Base-by-base conservation (phyloP, 257 asterid genomes). In the Solanum neorickii region DNA sequence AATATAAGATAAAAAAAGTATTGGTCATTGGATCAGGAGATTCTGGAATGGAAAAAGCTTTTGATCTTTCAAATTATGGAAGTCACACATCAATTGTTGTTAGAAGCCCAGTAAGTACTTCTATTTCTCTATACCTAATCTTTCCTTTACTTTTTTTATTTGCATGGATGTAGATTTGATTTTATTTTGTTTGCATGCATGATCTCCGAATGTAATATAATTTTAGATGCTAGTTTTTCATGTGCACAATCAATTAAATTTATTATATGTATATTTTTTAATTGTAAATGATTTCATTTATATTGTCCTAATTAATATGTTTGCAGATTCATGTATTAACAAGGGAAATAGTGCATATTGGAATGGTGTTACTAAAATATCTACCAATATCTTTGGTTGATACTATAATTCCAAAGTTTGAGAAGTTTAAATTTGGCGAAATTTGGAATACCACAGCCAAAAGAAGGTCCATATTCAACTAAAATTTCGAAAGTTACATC, bases 1-100 rank as follows among this genome's bases (percentile, higher is more conserved):
- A 29, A 2, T 93, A 87, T 59, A 60, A 6, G 46, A 42, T 1
- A 27, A 91, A 46, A 44, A 62, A 90, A 9, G 95, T 93, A 0
- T 76, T 94, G 56, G 98, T 94, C 4, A 93, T 95, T 25, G 97
- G 96, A 9, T 87, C 92, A 18, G 96, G 98, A 12, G 94, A 95
- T 49, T 95, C 97, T 2, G 97, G 98, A 0, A 93, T 94, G 98
- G 98, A 95, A 72, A 92, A 93, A 16, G 94, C 97, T 1, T 84
- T 33, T 46, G 97, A 95, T 90, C 37, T 95, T 56, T 87, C 90
- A 10, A 89, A 91, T n/a, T 91, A 87, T 83, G 93, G 91, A 5
- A 93, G 94, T 23, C 69, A 68, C 10, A 23, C 94, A 21, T 90
- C 94, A 15, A 62, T 95, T 8, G 93, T 91, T 7, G 87, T 91